Conservation (phyloP, 176 grass and related monocot species). For the Oryza nivara region DNA sequence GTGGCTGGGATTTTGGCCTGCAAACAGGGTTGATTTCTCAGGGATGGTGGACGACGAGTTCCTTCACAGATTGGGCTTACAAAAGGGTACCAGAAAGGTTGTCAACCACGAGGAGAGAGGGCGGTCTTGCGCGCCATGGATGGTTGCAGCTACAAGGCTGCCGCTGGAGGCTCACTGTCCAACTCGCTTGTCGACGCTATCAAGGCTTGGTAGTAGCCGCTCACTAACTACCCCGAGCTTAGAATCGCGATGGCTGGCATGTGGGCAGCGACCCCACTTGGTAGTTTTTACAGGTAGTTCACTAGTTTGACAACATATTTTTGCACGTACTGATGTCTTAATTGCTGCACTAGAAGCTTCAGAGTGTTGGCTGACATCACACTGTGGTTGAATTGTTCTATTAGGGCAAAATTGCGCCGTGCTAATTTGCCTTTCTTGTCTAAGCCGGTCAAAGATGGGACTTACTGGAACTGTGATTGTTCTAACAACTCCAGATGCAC, state of each 20-base stretch:
- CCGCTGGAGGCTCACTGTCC: slow-evolving; percentile 85
- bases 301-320: neutral
- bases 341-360: neutral
- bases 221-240: slow-evolving; percentile 56
- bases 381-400: neutral
- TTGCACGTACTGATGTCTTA: neutral
- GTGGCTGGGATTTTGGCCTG: neutral
- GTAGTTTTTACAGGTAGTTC: slow-evolving; percentile 88
- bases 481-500: slow-evolving; percentile 92
- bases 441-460: slow-evolving; percentile 79
- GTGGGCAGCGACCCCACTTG: slow-evolving; percentile 84
- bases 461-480: slow-evolving; percentile 95
- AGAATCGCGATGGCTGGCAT: slow-evolving; percentile 82
- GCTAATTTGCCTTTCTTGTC: slow-evolving; percentile 95
- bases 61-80: slow-evolving; percentile 65
- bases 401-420: slow-evolving; percentile 69
- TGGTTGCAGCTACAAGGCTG: slow-evolving; percentile 95
- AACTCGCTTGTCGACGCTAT: slow-evolving; percentile 88
- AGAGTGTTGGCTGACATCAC: slow-evolving; percentile 32
- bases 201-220: slow-evolving; percentile 61
- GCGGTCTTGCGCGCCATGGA: slow-evolving; percentile 81
- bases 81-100: slow-evolving; percentile 83
- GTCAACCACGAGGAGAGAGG: slow-evolving; percentile 97
- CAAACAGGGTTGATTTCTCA: slow-evolving; percentile 86
- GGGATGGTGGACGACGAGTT: slow-evolving; percentile 85